Evolutionary conservation across 768 basidiomycete genomes (phyloP).

Genomic region (Boletus pseudopeckii): DNA sequence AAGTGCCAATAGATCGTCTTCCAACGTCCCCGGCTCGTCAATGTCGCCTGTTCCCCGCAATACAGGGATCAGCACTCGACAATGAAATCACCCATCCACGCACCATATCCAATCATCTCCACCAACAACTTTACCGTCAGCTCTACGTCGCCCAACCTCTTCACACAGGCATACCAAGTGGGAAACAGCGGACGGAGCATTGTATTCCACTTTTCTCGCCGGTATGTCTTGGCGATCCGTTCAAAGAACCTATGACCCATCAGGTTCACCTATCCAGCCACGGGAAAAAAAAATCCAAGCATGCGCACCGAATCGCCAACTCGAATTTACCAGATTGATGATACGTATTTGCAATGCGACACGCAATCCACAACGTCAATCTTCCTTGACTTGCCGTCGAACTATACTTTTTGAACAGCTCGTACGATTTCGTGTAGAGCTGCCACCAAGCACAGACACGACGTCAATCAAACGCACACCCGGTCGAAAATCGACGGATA

Average conservation of each 20-base stretch:
- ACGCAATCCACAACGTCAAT: conserved; percentile 87
- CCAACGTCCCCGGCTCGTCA: conserved; percentile 49
- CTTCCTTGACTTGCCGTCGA: conserved; percentile 61
- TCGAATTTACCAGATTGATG: conserved; percentile 77
- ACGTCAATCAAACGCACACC: not conserved
- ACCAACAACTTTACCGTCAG: conserved; percentile 71
- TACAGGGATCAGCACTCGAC: not conserved
- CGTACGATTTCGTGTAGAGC: conserved; percentile 94
- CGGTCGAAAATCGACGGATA: conserved; percentile 20
- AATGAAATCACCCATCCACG: conserved; percentile 9
- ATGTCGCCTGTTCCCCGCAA: conserved; percentile 35
- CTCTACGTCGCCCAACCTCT: conserved; percentile 73
- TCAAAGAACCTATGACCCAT: conserved; percentile 73
- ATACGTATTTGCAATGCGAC: conserved; percentile 86
- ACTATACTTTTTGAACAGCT: conserved; percentile 80
- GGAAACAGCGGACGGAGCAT: conserved; percentile 72
- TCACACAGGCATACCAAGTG: conserved; percentile 82
- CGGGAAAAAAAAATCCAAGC: not conserved
- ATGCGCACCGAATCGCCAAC: conserved; percentile 72
- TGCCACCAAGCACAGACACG: conserved; percentile 26
- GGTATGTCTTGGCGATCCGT: conserved; percentile 84
- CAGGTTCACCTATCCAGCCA: not conserved
- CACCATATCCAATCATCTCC: conserved; percentile 81
- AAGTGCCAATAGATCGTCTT: conserved; percentile 72
- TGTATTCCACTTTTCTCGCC: conserved; percentile 75